A percentile compares a stretch with the other conserved stretches of the same genome.
Evolutionary conservation across 2,329 filamentous ascomycete genomes (phyloP).

Genomic region (Pseudocercospora macadamiae): DNA sequence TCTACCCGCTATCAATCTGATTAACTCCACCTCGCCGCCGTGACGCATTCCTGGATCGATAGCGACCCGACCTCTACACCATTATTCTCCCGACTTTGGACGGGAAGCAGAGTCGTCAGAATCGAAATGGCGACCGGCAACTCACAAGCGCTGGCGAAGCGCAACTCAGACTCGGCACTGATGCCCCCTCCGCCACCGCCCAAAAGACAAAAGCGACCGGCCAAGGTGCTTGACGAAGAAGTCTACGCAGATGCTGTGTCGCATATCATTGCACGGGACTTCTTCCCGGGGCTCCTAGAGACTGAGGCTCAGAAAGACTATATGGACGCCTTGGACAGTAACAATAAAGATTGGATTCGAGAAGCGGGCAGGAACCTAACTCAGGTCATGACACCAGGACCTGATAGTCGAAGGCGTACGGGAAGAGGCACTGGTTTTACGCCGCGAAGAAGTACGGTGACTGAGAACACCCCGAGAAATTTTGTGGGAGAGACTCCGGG

Average conservation of each 20-base stretch:
- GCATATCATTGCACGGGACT: conserved; percentile 93
- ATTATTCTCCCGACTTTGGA: neutral
- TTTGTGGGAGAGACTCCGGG: conserved; percentile 74
- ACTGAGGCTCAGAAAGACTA: conserved; percentile 89
- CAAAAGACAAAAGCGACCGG: conserved; percentile 90
- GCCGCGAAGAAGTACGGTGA: conserved; percentile 35
- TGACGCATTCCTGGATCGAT: neutral
- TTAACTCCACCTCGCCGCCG: no score
- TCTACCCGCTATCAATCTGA: no score
- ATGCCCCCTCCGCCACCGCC: conserved; percentile 86
- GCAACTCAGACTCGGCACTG: conserved; percentile 65
- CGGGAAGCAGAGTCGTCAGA: no score
- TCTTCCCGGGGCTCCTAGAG: conserved; percentile 89
- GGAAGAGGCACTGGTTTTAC: conserved; percentile 44
- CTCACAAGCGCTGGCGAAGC: conserved; percentile 69
- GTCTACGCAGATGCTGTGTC: conserved; percentile 88
- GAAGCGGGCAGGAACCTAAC: conserved; percentile 67
- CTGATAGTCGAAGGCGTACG: conserved; percentile 47
- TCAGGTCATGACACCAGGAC: conserved; percentile 80
- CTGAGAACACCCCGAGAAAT: conserved; percentile 65
- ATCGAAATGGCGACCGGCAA: conserved; percentile 21
- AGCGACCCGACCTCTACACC: neutral
- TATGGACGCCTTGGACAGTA: conserved; percentile 84
- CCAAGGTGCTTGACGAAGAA: conserved; percentile 88
- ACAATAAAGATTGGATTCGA: conserved; percentile 81